Evolutionary conservation across 106 monocot species (phyloP).

Genomic region (Dendrobium catenatum): DNA sequence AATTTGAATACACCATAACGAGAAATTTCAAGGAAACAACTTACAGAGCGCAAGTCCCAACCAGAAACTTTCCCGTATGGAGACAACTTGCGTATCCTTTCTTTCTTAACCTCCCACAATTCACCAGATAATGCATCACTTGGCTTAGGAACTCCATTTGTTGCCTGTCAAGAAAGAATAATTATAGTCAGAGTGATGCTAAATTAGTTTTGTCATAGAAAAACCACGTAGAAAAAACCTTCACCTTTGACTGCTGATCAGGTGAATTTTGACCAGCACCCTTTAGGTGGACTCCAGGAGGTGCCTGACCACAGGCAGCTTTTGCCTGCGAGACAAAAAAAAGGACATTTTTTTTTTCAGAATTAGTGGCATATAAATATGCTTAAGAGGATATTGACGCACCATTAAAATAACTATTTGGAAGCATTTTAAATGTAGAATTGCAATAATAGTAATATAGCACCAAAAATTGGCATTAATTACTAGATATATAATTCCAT

Average conservation of each 20-base stretch:
- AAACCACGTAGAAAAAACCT: neutral
- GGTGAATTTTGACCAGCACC: constrained; percentile 73
- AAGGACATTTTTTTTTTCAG: neutral
- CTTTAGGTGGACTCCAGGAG: constrained; percentile 89
- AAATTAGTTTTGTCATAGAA: neutral
- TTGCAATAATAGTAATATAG: neutral
- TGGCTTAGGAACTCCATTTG: constrained; percentile 53
- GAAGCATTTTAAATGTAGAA: neutral
- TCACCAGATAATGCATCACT: constrained; percentile 95
- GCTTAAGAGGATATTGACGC: neutral
- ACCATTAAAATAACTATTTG: neutral
- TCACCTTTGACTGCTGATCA: constrained; percentile 55
- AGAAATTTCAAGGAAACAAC: constrained; percentile 16
- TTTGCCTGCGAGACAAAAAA: constrained; percentile 50
- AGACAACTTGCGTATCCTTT: constrained; percentile 79
- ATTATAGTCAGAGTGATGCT: neutral
- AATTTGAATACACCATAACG: neutral
- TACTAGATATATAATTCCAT: constrained; percentile 4
- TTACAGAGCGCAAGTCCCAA: constrained; percentile 98
- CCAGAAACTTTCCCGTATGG: constrained; percentile 76
- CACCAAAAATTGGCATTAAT: neutral
- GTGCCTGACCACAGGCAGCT: constrained; percentile 88
- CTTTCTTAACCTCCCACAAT: constrained; percentile 88
- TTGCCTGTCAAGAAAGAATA: constrained; percentile 23
- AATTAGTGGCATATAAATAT: neutral